Base-by-base conservation (phyloP, 2,329 filamentous ascomycete genomes). In the Aureobasidium sp. region DNA sequence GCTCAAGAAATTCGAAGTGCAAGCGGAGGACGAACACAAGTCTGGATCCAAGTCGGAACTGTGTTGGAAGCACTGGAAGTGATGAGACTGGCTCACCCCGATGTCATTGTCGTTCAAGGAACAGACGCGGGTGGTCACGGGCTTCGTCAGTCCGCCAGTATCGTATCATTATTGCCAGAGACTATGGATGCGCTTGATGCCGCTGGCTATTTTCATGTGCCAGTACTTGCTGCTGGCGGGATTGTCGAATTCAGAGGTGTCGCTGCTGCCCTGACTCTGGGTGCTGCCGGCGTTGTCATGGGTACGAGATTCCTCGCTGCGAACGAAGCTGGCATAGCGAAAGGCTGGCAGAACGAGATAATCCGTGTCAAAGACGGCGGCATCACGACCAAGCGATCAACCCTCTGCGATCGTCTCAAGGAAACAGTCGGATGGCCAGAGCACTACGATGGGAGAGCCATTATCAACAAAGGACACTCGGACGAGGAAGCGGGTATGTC, bases 71-170 rank as follows among this genome's bases (percentile, higher is more conserved):
- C 84, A 8, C 59, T 79, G 22, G 75, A 78, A 62, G 79, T 80
- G 0, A 74, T 78, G 0, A 48, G 65, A n/a, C 74, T 79, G 25
- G 79, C 78, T 0, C 74, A 58, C 20, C 74, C 82, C 0, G 83
- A 87, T 68, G 82, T 82, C 15, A 64, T 88, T 1, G 81, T 87
- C 11, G 76, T 83, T 2, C 85, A 88, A 70, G 85, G 85, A 2
- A 76, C 77, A 3, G 85, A 88, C 71, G 85, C 85, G 0, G 85
- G 85, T 6, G 85, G 85, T 0, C 85, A 88, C 68, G 84, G 86
- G 64, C 81, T 81, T 57, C 77, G 76, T 1, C 72, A 73, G 27
- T 83, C 82, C 1, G 79, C 80, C 0, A 78, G 84, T 7, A 73
- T 87, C 5, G 72, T 87, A 5, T 77, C 78, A 2, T 71, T 87